Percentiles rank a stretch among this genome's conserved stretches.
Conservation (phyloP, 805 yeast genomes). For the Middelhovenomyces tepae region DNA sequence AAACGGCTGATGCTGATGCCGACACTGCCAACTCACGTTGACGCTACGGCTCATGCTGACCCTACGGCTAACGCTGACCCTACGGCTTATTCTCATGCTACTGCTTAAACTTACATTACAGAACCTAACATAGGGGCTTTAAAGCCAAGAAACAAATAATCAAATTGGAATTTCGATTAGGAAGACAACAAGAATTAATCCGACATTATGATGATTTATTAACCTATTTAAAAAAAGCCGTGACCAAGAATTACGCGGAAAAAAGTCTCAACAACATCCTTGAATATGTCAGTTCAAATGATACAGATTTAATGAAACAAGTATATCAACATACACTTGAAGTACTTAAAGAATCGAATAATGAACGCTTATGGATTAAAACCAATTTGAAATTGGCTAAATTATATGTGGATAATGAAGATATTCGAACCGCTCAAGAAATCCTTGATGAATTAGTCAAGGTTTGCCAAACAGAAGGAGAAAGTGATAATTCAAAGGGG, state of each 20-base stretch:
- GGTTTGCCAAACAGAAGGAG: slow-evolving; percentile 1
- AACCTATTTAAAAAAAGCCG: slow-evolving; percentile 8
- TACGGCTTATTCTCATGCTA: too few species aligned
- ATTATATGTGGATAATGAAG: slow-evolving; percentile 21
- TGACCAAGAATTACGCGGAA: slow-evolving; percentile 27
- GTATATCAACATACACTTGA: slow-evolving; percentile 21
- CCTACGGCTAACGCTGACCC: too few species aligned
- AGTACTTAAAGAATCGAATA: slow-evolving; percentile 17
- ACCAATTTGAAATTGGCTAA: slow-evolving; percentile 26
- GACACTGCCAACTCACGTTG: too few species aligned
- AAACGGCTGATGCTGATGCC: too few species aligned
- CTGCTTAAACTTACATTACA: too few species aligned
- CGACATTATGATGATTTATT: slow-evolving; percentile 15
- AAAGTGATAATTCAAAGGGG: slow-evolving; percentile 16
- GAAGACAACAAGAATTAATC: slow-evolving; percentile 15
- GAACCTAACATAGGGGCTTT: too few species aligned
- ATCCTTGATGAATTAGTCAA: slow-evolving; percentile 3
- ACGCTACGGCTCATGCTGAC: too few species aligned
- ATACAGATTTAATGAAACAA: slow-evolving; percentile 19
- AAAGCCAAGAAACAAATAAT: slow-evolving; percentile 29
- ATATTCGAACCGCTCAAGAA: slow-evolving; percentile 14
- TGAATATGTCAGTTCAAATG: slow-evolving; percentile 20
- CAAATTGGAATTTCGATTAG: slow-evolving; percentile 22
- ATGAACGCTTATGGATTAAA: slow-evolving; percentile 25
- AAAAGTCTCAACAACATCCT: slow-evolving; percentile 27